phyloP scores from a whole-genome alignment of 352 stramenopile species.

The Phytophthora sp. region DNA sequence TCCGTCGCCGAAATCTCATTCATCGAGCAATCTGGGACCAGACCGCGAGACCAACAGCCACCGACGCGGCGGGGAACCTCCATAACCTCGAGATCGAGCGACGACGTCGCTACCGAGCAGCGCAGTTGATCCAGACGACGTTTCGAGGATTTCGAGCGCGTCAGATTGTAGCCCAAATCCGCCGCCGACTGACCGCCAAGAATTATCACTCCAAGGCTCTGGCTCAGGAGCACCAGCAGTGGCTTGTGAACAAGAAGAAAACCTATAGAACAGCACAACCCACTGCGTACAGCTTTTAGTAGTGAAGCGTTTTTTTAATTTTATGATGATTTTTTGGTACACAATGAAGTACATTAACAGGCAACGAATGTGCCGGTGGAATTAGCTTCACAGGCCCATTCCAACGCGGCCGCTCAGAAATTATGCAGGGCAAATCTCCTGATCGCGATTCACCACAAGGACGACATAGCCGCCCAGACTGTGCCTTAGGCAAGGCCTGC shows the following conservation, averaged over 20 bases:
- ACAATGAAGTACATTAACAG: neutral
- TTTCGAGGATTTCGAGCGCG: conserved; percentile 51
- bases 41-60: neutral
- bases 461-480: conserved; percentile 18
- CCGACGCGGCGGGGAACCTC: neutral
- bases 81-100: conserved; percentile 29
- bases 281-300: conserved; percentile 57
- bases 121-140: conserved; percentile 47
- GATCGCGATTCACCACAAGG: conserved; percentile 80
- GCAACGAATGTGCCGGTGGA: conserved; percentile 41
- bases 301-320: neutral
- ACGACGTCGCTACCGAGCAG: conserved; percentile 39
- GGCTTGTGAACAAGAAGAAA: conserved; percentile 30
- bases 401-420: conserved; percentile 55
- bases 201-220: conserved; percentile 3
- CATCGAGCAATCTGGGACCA: conserved; percentile 28
- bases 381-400: conserved; percentile 47
- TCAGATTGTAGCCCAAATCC: conserved; percentile 46
- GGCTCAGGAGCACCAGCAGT: conserved; percentile 28
- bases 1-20: conserved; percentile 31
- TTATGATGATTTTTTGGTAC: neutral
- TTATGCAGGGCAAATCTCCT: conserved; percentile 86
- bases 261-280: conserved; percentile 37
- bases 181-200: conserved; percentile 41
- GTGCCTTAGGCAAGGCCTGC: conserved; percentile 46